Evolutionary conservation across 192 early-diverging fungal species (phyloP), one percentile per base, ranked within the genome.

Genomic region (Lobosporangium transversale): DNA sequence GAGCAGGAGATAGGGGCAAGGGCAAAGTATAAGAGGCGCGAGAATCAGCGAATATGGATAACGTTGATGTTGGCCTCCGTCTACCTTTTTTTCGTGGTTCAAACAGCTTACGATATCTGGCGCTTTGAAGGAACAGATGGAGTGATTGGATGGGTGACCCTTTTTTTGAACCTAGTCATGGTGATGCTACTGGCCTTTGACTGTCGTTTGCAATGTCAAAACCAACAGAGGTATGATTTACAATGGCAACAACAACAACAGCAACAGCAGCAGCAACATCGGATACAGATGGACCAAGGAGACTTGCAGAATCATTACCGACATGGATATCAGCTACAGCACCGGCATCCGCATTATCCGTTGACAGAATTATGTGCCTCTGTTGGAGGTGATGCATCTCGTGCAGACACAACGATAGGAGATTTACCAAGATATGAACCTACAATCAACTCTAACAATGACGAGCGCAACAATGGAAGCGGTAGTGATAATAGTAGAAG

Each of bases 101-200:
- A 40, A 4, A 40, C 37, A 1, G 37, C 21, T 14, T 43, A 58
- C 42, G 17, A 37, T 20, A 20, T 43, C 5, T 40, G 37, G 37
- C 4, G 8, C 12, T 20, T 21, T 20, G 11, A 17, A 1, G n/a
- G 23, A 1, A 17, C 17, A 15, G 36, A 29, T 26, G 37, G 37
- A 7, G 20, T 58, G 12, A 44, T 58, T 35, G 56, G 21, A 15
- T 58, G 56, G 56, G 56, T 58, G 26, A 24, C 23, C 14, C n/a
- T 40, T 4, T 35, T 43, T 20, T 24, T 58, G 56, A 58, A 43
- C 26, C 2, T 40, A 9, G 1, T 43, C 18, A 43, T 58, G 56
- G 36, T 29, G 12, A 9, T 43, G 8, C 9, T 58, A n/a, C 26
- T 58, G 0, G 20, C 29, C 12, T 2, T 58, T 1, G 56, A 58